These are phyloP conservation scores for Moesziomyces globuligerus DNA, from an alignment of 1,284 basidiomycete genomes.

Conservation along the genomic window DNA sequence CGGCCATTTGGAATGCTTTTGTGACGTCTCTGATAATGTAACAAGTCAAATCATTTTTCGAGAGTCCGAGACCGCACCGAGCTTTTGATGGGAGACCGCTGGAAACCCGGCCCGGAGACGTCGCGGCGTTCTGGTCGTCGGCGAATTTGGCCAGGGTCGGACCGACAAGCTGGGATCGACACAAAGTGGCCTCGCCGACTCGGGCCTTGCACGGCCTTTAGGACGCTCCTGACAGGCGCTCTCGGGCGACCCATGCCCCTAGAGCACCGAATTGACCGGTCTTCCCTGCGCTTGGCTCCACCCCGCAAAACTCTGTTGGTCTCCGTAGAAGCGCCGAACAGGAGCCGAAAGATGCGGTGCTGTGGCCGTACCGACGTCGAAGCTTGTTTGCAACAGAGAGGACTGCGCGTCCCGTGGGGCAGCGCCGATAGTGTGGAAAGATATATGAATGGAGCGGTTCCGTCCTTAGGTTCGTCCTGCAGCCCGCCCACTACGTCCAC, in stretches of 20 bases:
- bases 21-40: too few species aligned
- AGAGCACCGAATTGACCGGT: conserved; percentile 28
- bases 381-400: not conserved
- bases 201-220: conserved; percentile 32
- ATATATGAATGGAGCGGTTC: too few species aligned
- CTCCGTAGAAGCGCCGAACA: not conserved
- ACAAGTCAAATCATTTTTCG: too few species aligned
- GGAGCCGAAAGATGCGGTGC: not conserved
- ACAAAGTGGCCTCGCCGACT: not conserved
- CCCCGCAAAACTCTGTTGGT: conserved; percentile 9
- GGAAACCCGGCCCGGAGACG: conserved; percentile 17
- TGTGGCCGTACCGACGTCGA: not conserved
- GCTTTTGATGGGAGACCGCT: conserved; percentile 20
- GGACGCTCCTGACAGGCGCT: conserved; percentile 2
- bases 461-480: too few species aligned
- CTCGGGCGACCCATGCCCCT: conserved; percentile 5
- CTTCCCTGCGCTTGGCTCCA: not conserved
- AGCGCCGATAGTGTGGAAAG: too few species aligned
- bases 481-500: too few species aligned
- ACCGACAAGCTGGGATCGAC: conserved; percentile 6
- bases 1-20: too few species aligned
- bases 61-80: too few species aligned
- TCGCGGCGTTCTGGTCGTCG: conserved; percentile 20
- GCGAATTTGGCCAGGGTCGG: conserved; percentile 14
- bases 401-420: too few species aligned